These are phyloP conservation scores for Pseudogymnoascus sp. DNA, from an alignment of 2,329 filamentous ascomycete genomes.

Conservation along the genomic window DNA sequence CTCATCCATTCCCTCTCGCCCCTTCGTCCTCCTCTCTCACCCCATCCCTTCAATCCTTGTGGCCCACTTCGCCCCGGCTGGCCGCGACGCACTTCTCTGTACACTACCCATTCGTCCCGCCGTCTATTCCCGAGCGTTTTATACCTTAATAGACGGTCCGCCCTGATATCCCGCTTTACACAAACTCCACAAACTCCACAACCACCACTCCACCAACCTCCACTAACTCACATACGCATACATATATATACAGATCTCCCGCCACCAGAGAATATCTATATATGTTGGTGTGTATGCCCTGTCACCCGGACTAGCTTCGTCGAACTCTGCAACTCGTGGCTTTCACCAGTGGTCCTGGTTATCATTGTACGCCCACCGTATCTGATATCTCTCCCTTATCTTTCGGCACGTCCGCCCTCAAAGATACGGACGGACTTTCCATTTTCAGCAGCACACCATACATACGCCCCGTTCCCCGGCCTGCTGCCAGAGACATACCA, in stretches of 20 bases:
- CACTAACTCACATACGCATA: background rate
- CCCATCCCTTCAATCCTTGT: background rate
- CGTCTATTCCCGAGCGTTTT: background rate
- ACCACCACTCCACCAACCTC: background rate
- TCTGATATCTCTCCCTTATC: constrained; percentile 4
- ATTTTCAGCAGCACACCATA: background rate
- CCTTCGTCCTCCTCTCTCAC: background rate
- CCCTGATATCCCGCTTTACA: background rate
- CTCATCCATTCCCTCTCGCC: background rate
- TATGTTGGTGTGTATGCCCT: background rate
- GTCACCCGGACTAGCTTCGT: background rate
- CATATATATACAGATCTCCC: background rate
- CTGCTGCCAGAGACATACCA: too few species aligned
- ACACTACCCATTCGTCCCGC: background rate
- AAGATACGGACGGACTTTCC: background rate
- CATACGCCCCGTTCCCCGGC: background rate
- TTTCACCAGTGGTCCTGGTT: background rate
- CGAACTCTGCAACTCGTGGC: background rate
- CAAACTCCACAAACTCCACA: background rate
- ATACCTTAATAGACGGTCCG: constrained; percentile 5
- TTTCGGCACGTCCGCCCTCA: background rate
- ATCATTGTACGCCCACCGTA: background rate
- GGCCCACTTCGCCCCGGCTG: background rate
- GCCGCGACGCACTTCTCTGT: background rate
- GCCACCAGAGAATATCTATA: background rate